phyloP scores from a whole-genome alignment of 495 filamentous ascomycete species.

The Bathelium albidoporum region DNA sequence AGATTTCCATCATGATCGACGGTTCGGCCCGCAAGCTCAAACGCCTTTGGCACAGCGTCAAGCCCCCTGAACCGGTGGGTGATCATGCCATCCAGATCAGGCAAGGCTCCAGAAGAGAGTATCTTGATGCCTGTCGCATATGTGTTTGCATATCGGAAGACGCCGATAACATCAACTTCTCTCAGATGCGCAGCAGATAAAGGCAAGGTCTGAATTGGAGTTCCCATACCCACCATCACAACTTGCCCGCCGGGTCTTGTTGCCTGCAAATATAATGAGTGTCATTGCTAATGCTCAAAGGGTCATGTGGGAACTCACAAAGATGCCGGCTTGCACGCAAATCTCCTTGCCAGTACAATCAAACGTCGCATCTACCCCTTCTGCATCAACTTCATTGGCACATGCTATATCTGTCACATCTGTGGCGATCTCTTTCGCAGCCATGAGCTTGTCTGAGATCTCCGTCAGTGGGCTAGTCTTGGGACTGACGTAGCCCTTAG shows the following conservation, averaged over 20 bases:
- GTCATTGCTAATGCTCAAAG: not conserved
- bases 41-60: conserved; percentile 55
- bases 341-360: conserved; percentile 86
- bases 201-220: conserved; percentile 75
- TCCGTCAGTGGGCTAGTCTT: conserved; percentile 33
- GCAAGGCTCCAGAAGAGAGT: conserved; percentile 46
- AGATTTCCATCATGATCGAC: conserved; percentile 63
- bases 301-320: conserved; percentile 34
- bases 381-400: conserved; percentile 19
- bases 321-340: conserved; percentile 78
- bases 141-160: conserved; percentile 83
- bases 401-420: conserved; percentile 35
- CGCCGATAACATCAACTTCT: conserved; percentile 86
- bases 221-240: conserved; percentile 88
- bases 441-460: conserved; percentile 46
- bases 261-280: conserved; percentile 25
- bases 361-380: conserved; percentile 59
- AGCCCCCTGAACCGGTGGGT: conserved; percentile 71
- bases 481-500: conserved; percentile 36
- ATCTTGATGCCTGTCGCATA: conserved; percentile 74
- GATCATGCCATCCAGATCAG: conserved; percentile 54
- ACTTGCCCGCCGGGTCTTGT: conserved; percentile 69
- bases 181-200: conserved; percentile 73
- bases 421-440: conserved; percentile 48
- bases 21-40: conserved; percentile 69